Percentiles rank a stretch among this genome's conserved stretches.
These are phyloP conservation scores for Beta lomatogona DNA, from an alignment of 179 eudicot genomes.

Conservation along the genomic window DNA sequence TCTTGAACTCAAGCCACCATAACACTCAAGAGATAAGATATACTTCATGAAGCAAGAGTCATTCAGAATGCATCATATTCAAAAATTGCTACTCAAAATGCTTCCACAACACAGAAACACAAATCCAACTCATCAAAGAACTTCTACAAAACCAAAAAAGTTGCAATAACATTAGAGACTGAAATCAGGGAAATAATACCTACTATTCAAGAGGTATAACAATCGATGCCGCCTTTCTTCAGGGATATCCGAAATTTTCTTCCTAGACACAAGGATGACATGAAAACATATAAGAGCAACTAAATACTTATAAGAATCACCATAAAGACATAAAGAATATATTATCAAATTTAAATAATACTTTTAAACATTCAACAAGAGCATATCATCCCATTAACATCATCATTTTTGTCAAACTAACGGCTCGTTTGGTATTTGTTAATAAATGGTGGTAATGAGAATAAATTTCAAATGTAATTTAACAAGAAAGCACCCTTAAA, in stretches of 20 bases:
- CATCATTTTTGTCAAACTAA: background rate
- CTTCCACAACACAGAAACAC: background rate
- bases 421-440: too few species aligned
- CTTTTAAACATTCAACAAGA: background rate
- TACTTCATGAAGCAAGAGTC: background rate
- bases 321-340: background rate
- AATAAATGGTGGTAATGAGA: too few species aligned
- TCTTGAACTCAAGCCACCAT: too few species aligned
- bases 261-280: conserved; percentile 44
- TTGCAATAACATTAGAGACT: background rate
- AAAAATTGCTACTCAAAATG: background rate
- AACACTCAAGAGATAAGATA: background rate
- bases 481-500: too few species aligned
- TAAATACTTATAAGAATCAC: background rate
- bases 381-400: background rate
- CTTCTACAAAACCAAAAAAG: background rate
- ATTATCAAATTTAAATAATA: background rate
- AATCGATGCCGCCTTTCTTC: conserved; percentile 72
- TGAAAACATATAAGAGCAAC: conserved; percentile 1
- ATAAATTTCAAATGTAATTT: too few species aligned
- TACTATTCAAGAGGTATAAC: conserved; percentile 54
- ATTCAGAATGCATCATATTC: background rate
- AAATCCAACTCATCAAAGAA: background rate
- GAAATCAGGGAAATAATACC: conserved; percentile 32
- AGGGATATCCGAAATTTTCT: conserved; percentile 77